Evolutionary conservation across 352 stramenopile genomes (phyloP).

Genomic region (Phytophthora pinifolia): DNA sequence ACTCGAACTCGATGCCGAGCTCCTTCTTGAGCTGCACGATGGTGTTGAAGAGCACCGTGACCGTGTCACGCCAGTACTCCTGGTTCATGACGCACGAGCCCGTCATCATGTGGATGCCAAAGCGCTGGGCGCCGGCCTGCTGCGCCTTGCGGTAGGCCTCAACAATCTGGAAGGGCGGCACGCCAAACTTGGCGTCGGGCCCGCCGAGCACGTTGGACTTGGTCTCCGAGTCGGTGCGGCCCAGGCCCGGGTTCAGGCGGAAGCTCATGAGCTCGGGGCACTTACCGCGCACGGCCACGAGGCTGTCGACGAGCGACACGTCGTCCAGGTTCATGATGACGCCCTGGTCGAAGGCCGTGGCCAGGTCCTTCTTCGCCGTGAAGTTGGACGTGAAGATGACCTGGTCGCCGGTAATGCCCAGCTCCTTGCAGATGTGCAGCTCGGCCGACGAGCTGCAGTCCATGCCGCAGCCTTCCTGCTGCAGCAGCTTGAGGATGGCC

Average conservation of each 20-base stretch:
- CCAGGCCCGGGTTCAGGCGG: conserved; percentile 84
- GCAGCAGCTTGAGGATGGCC: conserved; percentile 82
- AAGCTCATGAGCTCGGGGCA: conserved; percentile 89
- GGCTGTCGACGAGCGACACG: conserved; percentile 76
- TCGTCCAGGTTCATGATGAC: conserved; percentile 91
- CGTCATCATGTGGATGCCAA: conserved; percentile 93
- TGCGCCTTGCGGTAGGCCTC: conserved; percentile 86
- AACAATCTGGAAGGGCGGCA: conserved; percentile 86
- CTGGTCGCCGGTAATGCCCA: conserved; percentile 73
- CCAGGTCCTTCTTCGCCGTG: conserved; percentile 75
- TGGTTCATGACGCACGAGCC: conserved; percentile 90
- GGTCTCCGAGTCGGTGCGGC: conserved; percentile 88
- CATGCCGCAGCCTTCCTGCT: conserved; percentile 86
- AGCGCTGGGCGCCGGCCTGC: conserved; percentile 75
- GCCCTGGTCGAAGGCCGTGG: conserved; percentile 68
- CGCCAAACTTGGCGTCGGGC: conserved; percentile 89
- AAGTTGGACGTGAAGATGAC: conserved; percentile 92
- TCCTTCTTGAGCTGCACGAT: conserved; percentile 77
- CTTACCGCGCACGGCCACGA: conserved; percentile 62
- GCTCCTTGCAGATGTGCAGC: conserved; percentile 73
- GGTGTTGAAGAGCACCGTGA: conserved; percentile 82
- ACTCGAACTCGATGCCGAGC: conserved; percentile 89
- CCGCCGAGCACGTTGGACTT: conserved; percentile 89
- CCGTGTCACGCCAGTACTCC: conserved; percentile 89
- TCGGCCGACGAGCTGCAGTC: conserved; percentile 89